These are phyloP conservation scores for Zygotorulaspora danielsina DNA, from an alignment of 805 yeast genomes.

Conservation along the genomic window DNA sequence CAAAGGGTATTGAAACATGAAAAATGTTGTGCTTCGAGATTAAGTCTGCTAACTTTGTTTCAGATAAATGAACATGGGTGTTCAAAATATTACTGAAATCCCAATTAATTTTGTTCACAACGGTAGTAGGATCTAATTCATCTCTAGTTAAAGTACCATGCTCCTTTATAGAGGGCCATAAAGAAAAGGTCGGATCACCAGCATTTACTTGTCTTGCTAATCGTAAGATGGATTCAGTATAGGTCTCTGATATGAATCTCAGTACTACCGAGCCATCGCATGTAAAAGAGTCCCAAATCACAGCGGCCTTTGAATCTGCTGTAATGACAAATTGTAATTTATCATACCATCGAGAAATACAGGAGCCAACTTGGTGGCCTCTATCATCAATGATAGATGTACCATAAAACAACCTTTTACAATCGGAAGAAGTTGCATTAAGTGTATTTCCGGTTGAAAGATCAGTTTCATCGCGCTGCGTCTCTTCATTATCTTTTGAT, in stretches of 20 bases:
- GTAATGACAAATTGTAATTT: constrained; percentile 82
- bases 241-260: constrained; percentile 82
- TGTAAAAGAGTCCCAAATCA: constrained; percentile 86
- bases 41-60: constrained; percentile 81
- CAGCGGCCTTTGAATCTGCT: constrained; percentile 80
- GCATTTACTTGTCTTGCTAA: constrained; percentile 76
- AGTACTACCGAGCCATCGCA: constrained; percentile 91
- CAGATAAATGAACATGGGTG: constrained; percentile 68
- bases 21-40: constrained; percentile 76
- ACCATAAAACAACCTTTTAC: constrained; percentile 77
- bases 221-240: constrained; percentile 81
- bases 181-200: constrained; percentile 40
- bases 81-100: constrained; percentile 36
- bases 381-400: constrained; percentile 59
- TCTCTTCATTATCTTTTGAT: constrained; percentile 54
- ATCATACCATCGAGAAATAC: constrained; percentile 93
- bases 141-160: constrained; percentile 11
- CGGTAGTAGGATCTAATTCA: constrained; percentile 12
- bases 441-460: constrained; percentile 1
- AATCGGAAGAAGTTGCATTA: constrained; percentile 28
- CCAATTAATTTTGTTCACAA: constrained; percentile 36
- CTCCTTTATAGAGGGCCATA: constrained; percentile 32
- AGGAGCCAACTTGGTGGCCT: constrained; percentile 88
- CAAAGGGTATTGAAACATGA: constrained; percentile 70
- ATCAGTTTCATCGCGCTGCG: constrained; percentile 15